phyloP scores from a whole-genome alignment of 2,329 filamentous ascomycete species.

The Amauroascus verrucosus region DNA sequence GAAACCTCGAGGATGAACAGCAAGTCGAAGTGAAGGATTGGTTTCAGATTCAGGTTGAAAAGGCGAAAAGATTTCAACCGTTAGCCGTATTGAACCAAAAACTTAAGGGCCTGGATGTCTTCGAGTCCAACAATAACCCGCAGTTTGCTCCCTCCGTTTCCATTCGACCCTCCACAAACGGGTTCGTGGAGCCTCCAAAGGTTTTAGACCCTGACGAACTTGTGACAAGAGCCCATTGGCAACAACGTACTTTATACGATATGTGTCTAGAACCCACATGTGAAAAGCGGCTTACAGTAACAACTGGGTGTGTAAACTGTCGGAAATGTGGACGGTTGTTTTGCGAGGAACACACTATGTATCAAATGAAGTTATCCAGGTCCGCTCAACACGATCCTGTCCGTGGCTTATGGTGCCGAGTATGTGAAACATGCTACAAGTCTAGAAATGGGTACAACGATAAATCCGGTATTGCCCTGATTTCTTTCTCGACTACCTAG shows the following conservation, averaged over 20 bases:
- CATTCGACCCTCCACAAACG: conserved; percentile 25
- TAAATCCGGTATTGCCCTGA: conserved; percentile 46
- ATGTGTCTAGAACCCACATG: conserved; percentile 80
- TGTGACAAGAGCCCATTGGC: conserved; percentile 83
- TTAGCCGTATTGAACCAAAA: conserved; percentile 88
- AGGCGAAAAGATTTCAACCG: conserved; percentile 86
- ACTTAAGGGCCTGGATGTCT: conserved; percentile 81
- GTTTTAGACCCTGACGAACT: conserved; percentile 73
- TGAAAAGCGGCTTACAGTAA: conserved; percentile 63
- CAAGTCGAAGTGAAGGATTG: conserved; percentile 94
- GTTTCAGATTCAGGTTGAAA: conserved; percentile 90
- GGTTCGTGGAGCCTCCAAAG: conserved; percentile 26
- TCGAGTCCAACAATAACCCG: conserved; percentile 74
- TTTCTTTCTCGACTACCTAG: neutral
- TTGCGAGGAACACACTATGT: conserved; percentile 98
- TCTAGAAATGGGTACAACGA: conserved; percentile 93
- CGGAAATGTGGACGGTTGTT: conserved; percentile 86
- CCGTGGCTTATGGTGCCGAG: conserved; percentile 81
- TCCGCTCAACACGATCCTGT: conserved; percentile 83
- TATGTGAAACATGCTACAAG: conserved; percentile 99
- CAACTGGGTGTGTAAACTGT: conserved; percentile 83
- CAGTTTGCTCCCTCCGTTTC: conserved; percentile 30
- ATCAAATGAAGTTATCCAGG: conserved; percentile 93
- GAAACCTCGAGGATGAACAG: conserved; percentile 75
- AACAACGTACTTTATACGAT: conserved; percentile 63